Evolutionary conservation across 306 rosid genomes (phyloP).

Genomic region (Prinsepia uniflora): DNA sequence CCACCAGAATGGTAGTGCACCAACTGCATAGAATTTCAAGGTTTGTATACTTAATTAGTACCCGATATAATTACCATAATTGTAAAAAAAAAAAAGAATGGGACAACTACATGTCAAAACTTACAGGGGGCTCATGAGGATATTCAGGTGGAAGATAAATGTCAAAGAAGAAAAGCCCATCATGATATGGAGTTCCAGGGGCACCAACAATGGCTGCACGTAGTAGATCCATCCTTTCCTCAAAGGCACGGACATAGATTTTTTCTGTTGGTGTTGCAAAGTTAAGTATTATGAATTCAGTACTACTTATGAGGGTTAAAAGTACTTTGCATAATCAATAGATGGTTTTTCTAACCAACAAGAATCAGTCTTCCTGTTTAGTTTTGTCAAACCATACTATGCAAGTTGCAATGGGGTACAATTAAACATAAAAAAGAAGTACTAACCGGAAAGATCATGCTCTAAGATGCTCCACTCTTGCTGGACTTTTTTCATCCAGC

Average conservation of each 20-base stretch:
- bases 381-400: not conserved
- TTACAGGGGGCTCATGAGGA: conserved; percentile 90
- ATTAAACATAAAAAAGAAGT: conserved; percentile 21
- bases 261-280: conserved; percentile 50
- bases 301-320: conserved; percentile 7
- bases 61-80: conserved; percentile 6
- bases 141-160: conserved; percentile 76
- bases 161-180: conserved; percentile 89
- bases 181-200: conserved; percentile 94
- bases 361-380: no score
- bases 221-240: conserved; percentile 91
- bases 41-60: conserved; percentile 9
- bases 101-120: conserved; percentile 29
- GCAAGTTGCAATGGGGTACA: not conserved
- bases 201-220: conserved; percentile 85
- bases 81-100: conserved; percentile 11
- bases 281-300: conserved; percentile 2
- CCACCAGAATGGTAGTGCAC: conserved; percentile 91
- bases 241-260: conserved; percentile 72
- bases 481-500: conserved; percentile 86
- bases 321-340: conserved; percentile 10
- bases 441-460: conserved; percentile 80
- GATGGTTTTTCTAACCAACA: not conserved
- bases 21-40: conserved; percentile 50
- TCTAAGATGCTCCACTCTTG: conserved; percentile 88